Conservation (phyloP, 768 basidiomycete genomes). For the Myochromella boudieri region DNA sequence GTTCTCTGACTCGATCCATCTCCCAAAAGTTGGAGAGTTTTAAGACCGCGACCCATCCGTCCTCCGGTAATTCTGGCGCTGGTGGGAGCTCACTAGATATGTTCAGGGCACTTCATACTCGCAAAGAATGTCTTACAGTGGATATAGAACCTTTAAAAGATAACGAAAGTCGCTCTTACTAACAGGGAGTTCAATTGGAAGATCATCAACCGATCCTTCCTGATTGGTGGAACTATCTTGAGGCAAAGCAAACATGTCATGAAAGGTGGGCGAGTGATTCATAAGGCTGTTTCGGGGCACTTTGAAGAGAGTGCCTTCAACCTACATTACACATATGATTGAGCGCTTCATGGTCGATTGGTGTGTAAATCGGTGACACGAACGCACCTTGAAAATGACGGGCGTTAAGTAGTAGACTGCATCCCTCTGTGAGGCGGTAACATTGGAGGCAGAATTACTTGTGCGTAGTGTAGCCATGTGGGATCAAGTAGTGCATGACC, state of each 20-base stretch:
- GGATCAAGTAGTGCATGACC: too few species aligned
- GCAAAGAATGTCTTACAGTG: constrained; percentile 10
- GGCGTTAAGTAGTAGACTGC: constrained; percentile 10
- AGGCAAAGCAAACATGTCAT: constrained; percentile 16
- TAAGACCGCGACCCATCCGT: constrained; percentile 17
- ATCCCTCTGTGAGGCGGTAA: constrained; percentile 6
- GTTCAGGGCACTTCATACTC: neutral
- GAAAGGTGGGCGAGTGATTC: constrained; percentile 12
- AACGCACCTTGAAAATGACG: constrained; percentile 12
- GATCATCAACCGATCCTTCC: constrained; percentile 10
- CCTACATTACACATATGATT: constrained; percentile 4
- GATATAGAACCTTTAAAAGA: constrained; percentile 14
- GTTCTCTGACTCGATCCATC: constrained; percentile 14
- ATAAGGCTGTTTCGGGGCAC: constrained; percentile 12
- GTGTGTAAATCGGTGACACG: neutral
- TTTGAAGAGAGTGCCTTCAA: constrained; percentile 19
- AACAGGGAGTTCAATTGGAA: constrained; percentile 12
- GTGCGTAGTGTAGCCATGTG: too few species aligned
- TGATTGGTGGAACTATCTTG: neutral
- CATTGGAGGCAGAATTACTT: neutral
- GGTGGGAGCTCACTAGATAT: constrained; percentile 7
- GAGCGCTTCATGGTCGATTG: neutral
- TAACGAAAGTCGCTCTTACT: constrained; percentile 15
- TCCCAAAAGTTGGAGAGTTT: constrained; percentile 16
- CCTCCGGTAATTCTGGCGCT: constrained; percentile 1